Conservation (phyloP, 2,329 filamentous ascomycete species). For the Celoporthe dispersa region DNA sequence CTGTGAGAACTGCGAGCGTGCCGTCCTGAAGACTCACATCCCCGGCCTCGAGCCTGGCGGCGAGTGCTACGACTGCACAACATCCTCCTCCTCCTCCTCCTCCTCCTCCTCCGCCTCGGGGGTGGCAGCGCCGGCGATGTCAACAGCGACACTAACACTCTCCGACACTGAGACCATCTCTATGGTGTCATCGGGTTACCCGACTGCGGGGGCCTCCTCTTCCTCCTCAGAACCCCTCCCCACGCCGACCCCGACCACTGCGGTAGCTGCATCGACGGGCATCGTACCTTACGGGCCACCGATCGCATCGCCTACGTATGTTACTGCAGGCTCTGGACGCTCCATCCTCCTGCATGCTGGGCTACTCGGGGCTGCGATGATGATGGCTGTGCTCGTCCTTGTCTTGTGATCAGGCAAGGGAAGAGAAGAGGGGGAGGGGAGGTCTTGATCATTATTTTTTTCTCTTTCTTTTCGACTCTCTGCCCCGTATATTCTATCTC, state of each 20-base stretch:
- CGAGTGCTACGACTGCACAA: constrained; percentile 34
- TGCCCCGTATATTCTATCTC: not conserved
- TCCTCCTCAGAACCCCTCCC: not conserved
- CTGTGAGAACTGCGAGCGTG: constrained; percentile 34
- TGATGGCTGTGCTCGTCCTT: constrained; percentile 13
- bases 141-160: constrained; percentile 16
- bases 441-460: not conserved
- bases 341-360: constrained; percentile 1
- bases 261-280: not conserved
- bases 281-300: constrained; percentile 10
- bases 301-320: constrained; percentile 5
- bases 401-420: not conserved
- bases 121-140: not conserved
- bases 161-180: constrained; percentile 19
- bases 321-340: constrained; percentile 22
- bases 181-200: constrained; percentile 1
- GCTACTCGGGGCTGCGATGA: not conserved
- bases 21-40: constrained; percentile 34
- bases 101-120: not conserved
- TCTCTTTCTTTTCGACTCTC: not conserved
- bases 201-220: not conserved
- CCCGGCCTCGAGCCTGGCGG: constrained; percentile 34
- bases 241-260: not conserved
- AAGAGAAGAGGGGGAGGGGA: not conserved
- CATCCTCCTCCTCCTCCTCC: constrained; percentile 15